These are phyloP conservation scores for Claviceps monticola DNA, from an alignment of 2,329 filamentous ascomycete genomes.

Conservation along the genomic window DNA sequence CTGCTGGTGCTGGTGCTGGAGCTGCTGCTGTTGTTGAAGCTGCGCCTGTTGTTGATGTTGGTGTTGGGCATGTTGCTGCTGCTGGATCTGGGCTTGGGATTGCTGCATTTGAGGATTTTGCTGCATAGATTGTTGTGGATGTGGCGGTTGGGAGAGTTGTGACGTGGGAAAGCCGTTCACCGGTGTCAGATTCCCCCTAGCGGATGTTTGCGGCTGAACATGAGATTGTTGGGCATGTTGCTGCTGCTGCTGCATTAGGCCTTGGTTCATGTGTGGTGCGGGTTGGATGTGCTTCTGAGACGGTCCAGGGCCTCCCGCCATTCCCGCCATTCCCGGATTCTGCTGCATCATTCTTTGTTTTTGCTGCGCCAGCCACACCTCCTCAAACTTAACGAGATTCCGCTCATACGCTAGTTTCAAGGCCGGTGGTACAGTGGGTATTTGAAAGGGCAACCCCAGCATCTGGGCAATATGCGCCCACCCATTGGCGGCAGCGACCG, in stretches of 20 bases:
- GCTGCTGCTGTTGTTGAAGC: too few relatives aligned
- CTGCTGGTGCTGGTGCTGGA: too few relatives aligned
- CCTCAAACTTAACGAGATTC: conserved; percentile 66
- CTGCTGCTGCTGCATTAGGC: conserved; percentile 21
- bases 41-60: too few relatives aligned
- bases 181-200: conserved; percentile 25
- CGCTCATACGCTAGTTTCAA: conserved; percentile 61
- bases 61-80: neutral
- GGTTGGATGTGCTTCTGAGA: conserved; percentile 26
- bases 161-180: conserved; percentile 25
- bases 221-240: conserved; percentile 19
- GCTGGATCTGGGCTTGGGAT: conserved; percentile 8
- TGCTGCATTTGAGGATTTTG: conserved; percentile 14
- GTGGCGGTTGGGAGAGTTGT: conserved; percentile 15
- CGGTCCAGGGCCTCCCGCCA: conserved; percentile 6
- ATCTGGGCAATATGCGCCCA: conserved; percentile 62
- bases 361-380: conserved; percentile 45
- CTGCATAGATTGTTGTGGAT: conserved; percentile 4
- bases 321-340: conserved; percentile 6
- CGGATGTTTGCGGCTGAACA: conserved; percentile 24
- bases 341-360: conserved; percentile 39
- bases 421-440: conserved; percentile 53
- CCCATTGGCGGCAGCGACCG: conserved; percentile 51
- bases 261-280: conserved; percentile 19
- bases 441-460: conserved; percentile 48